Evolutionary conservation across 2,329 filamentous ascomycete genomes (phyloP), one percentile per base, ranked within the genome.

Genomic region (Colletotrichum tabaci): DNA sequence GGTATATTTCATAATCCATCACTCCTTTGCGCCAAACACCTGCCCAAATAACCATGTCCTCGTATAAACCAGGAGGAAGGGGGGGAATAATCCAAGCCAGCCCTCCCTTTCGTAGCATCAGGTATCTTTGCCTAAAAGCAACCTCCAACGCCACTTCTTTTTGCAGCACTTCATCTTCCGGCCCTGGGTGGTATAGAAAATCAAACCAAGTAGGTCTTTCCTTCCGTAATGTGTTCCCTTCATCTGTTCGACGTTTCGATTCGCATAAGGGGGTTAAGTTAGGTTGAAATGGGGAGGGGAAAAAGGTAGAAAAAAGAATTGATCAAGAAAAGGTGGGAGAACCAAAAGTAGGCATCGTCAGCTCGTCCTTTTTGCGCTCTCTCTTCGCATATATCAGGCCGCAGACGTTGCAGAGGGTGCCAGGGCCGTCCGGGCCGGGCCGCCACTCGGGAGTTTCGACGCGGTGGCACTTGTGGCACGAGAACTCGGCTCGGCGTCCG

Each of bases 361-460:
- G 64, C 42, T 58, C 68, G 35, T 67, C 65, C 30, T 71, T 68
- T 55, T 74, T 74, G 12, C 72, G 73, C 49, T 74, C 64, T 12
- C 76, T 73, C 64, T 79, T 79, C 18, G 77, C 77, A 65, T 77
- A 79, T 18, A 79, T 91, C 74, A 94, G 82, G 50, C 92, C 92
- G 77, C 92, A 94, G 10, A 92, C 91, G 82, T 94, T 94, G 82
- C 92, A 94, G 49, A 94, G 82, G 8, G 92, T 93, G 73, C 91
- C 86, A 53, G 91, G 91, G 56, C 92, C 92, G 77, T 93, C 91
- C n/a, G 92, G 92, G 42, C 92, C 92, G 76, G 91, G 86, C 71
- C 92, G 88, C 92, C 92, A 94, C 84, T 94, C 91, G 23, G 92
- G 92, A n/a, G 92, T 94, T 79, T 93, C 91, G 52, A 91, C 90